Evolutionary conservation across 768 basidiomycete genomes (phyloP).

Genomic region (Termitomyces sp.): DNA sequence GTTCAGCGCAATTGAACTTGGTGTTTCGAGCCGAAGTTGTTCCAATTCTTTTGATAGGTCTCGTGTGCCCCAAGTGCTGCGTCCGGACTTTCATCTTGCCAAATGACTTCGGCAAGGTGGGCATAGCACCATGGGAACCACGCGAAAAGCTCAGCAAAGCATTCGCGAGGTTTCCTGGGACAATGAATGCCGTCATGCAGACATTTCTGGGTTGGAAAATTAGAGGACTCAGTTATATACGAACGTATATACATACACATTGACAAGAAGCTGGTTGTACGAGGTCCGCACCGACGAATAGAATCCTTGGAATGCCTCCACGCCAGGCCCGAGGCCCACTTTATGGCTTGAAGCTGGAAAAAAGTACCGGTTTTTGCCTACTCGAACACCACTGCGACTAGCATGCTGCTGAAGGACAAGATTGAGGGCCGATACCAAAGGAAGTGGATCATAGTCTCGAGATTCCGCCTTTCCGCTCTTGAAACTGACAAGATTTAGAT

Average conservation of each 20-base stretch:
- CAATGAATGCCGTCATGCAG: slow-evolving; percentile 51
- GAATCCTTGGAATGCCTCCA: slow-evolving; percentile 40
- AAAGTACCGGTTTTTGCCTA: slow-evolving; percentile 54
- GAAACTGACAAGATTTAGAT: slow-evolving; percentile 33
- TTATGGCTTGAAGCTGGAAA: slow-evolving; percentile 31
- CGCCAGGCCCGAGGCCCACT: slow-evolving; percentile 24
- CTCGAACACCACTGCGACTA: slow-evolving; percentile 39
- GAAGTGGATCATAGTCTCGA: slow-evolving; percentile 41
- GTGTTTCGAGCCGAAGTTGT: slow-evolving; percentile 32
- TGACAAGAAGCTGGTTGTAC: slow-evolving; percentile 46
- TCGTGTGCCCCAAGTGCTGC: slow-evolving; percentile 50
- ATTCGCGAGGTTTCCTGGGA: slow-evolving; percentile 58
- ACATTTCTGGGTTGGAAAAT: slow-evolving; percentile 35
- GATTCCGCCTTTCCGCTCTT: slow-evolving; percentile 40
- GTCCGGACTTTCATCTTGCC: slow-evolving; percentile 56
- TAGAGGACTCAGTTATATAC: neutral
- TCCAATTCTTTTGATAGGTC: slow-evolving; percentile 36
- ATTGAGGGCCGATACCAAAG: slow-evolving; percentile 53
- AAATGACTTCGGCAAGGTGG: slow-evolving; percentile 40
- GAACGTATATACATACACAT: slow-evolving; percentile 32
- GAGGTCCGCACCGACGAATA: slow-evolving; percentile 45
- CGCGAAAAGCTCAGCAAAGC: slow-evolving; percentile 44
- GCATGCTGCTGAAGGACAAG: slow-evolving; percentile 49
- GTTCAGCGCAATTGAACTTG: slow-evolving; percentile 44
- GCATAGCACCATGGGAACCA: slow-evolving; percentile 37